A percentile compares a stretch with the other conserved stretches of the same genome.
phyloP scores from a whole-genome alignment of 495 filamentous ascomycete species.

The Penicillium soppii region DNA sequence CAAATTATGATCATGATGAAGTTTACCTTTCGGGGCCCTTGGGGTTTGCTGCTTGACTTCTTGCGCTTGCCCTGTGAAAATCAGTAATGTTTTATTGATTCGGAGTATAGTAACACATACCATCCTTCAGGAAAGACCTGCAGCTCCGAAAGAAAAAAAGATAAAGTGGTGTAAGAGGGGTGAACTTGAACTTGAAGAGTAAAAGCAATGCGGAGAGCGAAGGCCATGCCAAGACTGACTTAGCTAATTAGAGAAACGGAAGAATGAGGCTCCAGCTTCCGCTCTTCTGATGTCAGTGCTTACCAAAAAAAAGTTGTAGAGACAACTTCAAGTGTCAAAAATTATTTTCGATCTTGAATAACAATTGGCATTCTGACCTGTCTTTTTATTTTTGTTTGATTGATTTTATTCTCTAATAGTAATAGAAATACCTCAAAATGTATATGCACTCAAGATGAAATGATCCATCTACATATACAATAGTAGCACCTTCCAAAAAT shows the following conservation, averaged over 20 bases:
- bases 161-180: not conserved
- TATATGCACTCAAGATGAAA: too few relatives aligned
- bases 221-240: not conserved
- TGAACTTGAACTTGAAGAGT: too few relatives aligned
- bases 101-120: constrained; percentile 4
- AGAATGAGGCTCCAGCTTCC: constrained; percentile 7
- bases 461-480: too few relatives aligned
- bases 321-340: too few relatives aligned
- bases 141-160: not conserved
- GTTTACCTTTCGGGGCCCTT: constrained; percentile 76
- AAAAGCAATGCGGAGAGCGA: constrained; percentile 22
- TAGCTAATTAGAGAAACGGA: constrained; percentile 8
- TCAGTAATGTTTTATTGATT: not conserved
- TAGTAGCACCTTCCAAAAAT: too few relatives aligned
- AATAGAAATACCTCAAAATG: too few relatives aligned
- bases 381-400: too few relatives aligned
- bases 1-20: not conserved
- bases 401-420: too few relatives aligned
- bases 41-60: constrained; percentile 83
- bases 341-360: too few relatives aligned
- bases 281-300: constrained; percentile 5
- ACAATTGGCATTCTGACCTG: too few relatives aligned
- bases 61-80: constrained; percentile 81
- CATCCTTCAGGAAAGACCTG: constrained; percentile 11
- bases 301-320: too few relatives aligned